Base-by-base conservation (phyloP, 805 yeast species). In the Lipomyces orientalis region DNA sequence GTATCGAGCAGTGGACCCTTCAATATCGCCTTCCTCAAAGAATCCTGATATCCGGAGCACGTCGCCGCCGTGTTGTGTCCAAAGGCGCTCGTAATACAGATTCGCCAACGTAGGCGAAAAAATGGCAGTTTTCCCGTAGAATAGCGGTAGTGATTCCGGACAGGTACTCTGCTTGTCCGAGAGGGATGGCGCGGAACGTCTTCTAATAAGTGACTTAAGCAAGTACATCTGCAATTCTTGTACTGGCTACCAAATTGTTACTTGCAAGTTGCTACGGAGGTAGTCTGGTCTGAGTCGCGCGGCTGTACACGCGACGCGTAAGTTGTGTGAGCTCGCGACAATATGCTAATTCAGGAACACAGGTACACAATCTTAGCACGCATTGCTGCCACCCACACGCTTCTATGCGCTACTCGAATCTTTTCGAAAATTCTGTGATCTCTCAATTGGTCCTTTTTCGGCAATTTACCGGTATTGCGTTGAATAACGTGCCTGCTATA, bases 41-140 rank as follows among this genome's bases (percentile, higher is more conserved):
- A 58, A 35, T n/a, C 35, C 34, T 19, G 62, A 35, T 19, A 33
- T 37, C 14, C 46, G 33, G 22, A 60, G 39, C 37, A 52, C 57
- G 2, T 25, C 46, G 46, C 64, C 64, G 25, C 63, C 61, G 34
- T 34, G 65, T 9, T 57, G 51, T 22, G 64, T 60, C 64, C 64
- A 60, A 33, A 60, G 64, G 29, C 64, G 64, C 33, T 49, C 64
- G 49, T 60, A 60, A 55, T n/a, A 56, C 14, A 60, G 62, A 60
- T 33, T 35, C 29, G 35, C 22, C 3, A 60, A 5, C 25, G 64
- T 19, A 25, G 64, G 51, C 14, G 19, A 22, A 60, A 60, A 60
- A 9, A 55, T 19, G 19, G 64, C 64, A 6, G 49, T 33, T 55
- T 35, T 49, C 16, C 64, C 33, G 25, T 22, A 22, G 34, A 60